A percentile compares a stretch with the other conserved stretches of the same genome.
Conservation (phyloP, 2,329 filamentous ascomycete genomes). For the Dendryphion nanum region DNA sequence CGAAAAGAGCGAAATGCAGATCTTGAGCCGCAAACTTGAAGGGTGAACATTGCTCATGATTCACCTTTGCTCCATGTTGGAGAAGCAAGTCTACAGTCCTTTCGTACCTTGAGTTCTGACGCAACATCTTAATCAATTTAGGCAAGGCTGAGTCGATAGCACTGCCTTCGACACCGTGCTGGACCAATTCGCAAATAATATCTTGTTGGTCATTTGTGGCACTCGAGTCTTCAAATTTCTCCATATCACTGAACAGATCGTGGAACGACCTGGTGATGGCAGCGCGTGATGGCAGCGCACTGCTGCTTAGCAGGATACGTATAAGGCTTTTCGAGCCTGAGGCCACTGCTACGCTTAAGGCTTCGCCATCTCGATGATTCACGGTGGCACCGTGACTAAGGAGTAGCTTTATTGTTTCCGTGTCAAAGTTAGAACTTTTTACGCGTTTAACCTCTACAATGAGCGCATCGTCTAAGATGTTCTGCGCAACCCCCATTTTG, state of each 20-base stretch:
- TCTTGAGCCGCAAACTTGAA: conserved; percentile 31
- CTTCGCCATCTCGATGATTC: conserved; percentile 54
- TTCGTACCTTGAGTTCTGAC: conserved; percentile 9
- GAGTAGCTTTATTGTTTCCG: conserved; percentile 26
- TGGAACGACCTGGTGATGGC: conserved; percentile 27
- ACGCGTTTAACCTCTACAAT: conserved; percentile 22
- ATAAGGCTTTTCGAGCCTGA: conserved; percentile 53
- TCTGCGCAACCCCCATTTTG: conserved; percentile 25
- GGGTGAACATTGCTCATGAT: conserved; percentile 26
- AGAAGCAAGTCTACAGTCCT: conserved; percentile 23
- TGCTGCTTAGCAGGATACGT: conserved; percentile 47
- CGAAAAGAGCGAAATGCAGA: conserved; percentile 16
- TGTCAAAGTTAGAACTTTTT: conserved; percentile 15
- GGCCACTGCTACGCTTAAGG: conserved; percentile 55
- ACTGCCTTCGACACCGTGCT: conserved; percentile 24
- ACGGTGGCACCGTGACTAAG: conserved; percentile 38
- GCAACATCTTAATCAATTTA: conserved; percentile 14
- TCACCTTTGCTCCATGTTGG: conserved; percentile 28
- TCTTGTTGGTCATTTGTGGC: conserved; percentile 2
- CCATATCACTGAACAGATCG: conserved; percentile 19
- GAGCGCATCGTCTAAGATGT: conserved; percentile 27
- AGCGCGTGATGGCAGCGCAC: conserved; percentile 21
- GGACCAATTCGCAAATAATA: conserved; percentile 25
- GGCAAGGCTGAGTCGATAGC: conserved; percentile 25
- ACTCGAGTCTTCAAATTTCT: neutral